These are phyloP conservation scores for Backusella mclennaniae DNA, from an alignment of 192 early-diverging fungal species.

Conservation along the genomic window DNA sequence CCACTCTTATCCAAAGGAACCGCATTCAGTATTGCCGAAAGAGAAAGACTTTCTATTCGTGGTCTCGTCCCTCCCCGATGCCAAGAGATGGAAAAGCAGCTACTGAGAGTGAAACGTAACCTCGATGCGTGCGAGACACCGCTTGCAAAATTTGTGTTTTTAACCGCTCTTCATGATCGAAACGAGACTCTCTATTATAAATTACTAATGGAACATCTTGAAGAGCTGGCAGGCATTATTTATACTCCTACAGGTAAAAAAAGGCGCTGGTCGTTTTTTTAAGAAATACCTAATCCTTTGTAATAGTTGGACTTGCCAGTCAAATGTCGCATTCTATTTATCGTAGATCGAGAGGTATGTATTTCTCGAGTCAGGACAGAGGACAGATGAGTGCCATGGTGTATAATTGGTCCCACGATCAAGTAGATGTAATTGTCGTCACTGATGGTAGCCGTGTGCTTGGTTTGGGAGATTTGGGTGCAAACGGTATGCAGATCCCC, in stretches of 20 bases:
- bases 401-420: conserved; percentile 70
- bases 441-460: conserved; percentile 92
- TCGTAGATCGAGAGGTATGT: conserved; percentile 50
- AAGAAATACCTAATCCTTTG: not conserved
- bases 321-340: conserved; percentile 50
- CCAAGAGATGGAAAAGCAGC: conserved; percentile 55
- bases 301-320: conserved; percentile 46
- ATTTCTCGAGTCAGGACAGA: conserved; percentile 57
- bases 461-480: conserved; percentile 90
- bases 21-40: conserved; percentile 48
- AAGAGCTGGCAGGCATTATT: conserved; percentile 48
- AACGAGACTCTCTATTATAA: conserved; percentile 85
- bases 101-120: conserved; percentile 49
- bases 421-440: conserved; percentile 70
- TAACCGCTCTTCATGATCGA: conserved; percentile 77
- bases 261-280: not conserved
- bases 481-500: conserved; percentile 93
- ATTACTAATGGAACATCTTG: conserved; percentile 71
- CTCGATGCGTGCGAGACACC: conserved; percentile 46
- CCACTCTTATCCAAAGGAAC: conserved; percentile 52
- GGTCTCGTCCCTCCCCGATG: conserved; percentile 51
- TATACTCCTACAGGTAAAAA: conserved; percentile 43
- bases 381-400: conserved; percentile 78
- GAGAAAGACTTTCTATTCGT: conserved; percentile 52
- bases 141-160: conserved; percentile 84